Conservation (phyloP, 2,329 filamentous ascomycete genomes). For the Pseudogymnoascus sp. region DNA sequence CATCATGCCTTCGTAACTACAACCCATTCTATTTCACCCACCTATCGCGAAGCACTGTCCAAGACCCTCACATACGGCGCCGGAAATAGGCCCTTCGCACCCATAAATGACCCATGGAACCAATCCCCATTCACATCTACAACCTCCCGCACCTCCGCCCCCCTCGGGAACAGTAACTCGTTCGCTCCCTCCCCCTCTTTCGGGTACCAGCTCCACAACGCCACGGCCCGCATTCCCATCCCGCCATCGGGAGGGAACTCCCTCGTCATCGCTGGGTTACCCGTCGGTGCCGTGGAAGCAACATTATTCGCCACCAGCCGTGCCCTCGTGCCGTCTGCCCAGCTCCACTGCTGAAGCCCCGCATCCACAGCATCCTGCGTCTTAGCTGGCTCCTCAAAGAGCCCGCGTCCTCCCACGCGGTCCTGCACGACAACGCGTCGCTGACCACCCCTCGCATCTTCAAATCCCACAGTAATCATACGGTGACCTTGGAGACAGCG, state of each 20-base stretch:
- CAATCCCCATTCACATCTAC: constrained; percentile 88
- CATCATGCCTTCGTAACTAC: neutral
- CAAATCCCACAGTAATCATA: constrained; percentile 74
- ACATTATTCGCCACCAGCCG: constrained; percentile 45
- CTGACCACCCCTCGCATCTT: constrained; percentile 58
- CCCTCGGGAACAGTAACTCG: constrained; percentile 75
- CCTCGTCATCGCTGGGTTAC: constrained; percentile 17
- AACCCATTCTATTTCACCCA: neutral
- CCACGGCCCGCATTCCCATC: constrained; percentile 52
- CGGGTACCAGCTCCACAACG: constrained; percentile 74
- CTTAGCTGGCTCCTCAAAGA: constrained; percentile 46
- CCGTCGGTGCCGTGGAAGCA: constrained; percentile 31
- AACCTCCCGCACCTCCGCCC: constrained; percentile 73
- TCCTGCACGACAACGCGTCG: constrained; percentile 61
- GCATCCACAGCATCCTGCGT: constrained; percentile 23
- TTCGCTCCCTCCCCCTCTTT: constrained; percentile 51
- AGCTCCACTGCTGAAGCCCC: constrained; percentile 43
- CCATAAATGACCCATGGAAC: constrained; percentile 82
- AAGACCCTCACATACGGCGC: constrained; percentile 60
- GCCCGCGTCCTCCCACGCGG: constrained; percentile 65
- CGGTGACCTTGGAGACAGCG: constrained; percentile 73
- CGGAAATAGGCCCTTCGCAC: constrained; percentile 70
- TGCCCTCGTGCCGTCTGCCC: constrained; percentile 35
- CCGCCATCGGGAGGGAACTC: constrained; percentile 70
- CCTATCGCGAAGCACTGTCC: constrained; percentile 7